These are phyloP conservation scores for Xylaria digitata DNA, from an alignment of 2,329 filamentous ascomycete genomes.

Conservation along the genomic window DNA sequence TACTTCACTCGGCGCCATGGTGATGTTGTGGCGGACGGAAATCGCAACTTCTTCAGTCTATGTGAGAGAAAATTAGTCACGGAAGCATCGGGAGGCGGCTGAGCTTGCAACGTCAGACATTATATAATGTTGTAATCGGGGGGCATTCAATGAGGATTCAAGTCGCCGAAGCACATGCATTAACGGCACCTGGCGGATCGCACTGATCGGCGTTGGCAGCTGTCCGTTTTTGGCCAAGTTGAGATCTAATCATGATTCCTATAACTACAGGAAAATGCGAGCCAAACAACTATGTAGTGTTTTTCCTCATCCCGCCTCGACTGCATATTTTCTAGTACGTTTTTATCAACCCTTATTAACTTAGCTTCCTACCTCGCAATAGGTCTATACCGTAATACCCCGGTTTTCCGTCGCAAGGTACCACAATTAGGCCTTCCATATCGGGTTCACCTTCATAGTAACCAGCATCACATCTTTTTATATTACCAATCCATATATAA, in stretches of 20 bases:
- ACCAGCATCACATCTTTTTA: no score
- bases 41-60: slow-evolving; percentile 13
- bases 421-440: no score
- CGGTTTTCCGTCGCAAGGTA: no score
- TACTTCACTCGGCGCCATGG: slow-evolving; percentile 48
- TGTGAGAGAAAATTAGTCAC: slow-evolving; percentile 9
- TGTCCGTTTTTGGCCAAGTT: slow-evolving; percentile 7
- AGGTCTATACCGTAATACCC: no score
- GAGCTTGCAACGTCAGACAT: slow-evolving; percentile 29
- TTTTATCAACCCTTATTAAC: no score
- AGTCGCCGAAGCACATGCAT: slow-evolving; percentile 14
- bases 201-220: slow-evolving; percentile 21
- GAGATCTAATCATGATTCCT: no score
- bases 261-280: no score
- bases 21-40: slow-evolving; percentile 14
- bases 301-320: no score
- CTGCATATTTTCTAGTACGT: no score
- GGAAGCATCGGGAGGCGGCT: slow-evolving; percentile 15
- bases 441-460: no score
- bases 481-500: no score
- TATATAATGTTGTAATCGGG: slow-evolving; percentile 22
- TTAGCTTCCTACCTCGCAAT: background rate
- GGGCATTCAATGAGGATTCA: slow-evolving; percentile 7
- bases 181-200: slow-evolving; percentile 25
- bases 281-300: no score